These are phyloP conservation scores for Nakaseomyces delphensis DNA, from an alignment of 1,139 yeast species.

Conservation along the genomic window DNA sequence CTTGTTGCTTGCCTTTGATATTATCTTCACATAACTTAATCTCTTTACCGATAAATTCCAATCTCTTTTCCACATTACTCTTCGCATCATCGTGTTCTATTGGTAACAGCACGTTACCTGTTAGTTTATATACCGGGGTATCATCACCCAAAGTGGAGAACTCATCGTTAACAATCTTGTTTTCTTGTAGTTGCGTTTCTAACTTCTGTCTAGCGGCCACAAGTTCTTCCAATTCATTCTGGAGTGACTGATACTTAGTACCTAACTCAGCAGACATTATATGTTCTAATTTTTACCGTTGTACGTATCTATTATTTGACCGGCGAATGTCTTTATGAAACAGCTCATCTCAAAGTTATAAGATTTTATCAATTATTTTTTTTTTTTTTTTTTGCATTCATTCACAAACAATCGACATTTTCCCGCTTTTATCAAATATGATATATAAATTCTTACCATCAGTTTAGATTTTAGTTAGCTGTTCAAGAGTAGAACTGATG, in stretches of 20 bases:
- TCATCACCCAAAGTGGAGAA: slow-evolving; percentile 52
- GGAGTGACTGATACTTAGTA: slow-evolving; percentile 30
- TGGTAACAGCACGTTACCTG: slow-evolving; percentile 87
- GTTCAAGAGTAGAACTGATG: no score
- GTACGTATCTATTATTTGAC: no score
- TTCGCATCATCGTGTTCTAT: slow-evolving; percentile 79
- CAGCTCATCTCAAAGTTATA: not conserved
- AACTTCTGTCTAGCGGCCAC: slow-evolving; percentile 56
- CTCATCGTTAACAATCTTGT: slow-evolving; percentile 81
- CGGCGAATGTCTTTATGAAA: not conserved
- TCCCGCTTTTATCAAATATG: no score
- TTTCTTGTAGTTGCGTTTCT: slow-evolving; percentile 81
- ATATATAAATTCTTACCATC: no score
- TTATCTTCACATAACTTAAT: slow-evolving; percentile 59
- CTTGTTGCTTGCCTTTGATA: slow-evolving; percentile 44
- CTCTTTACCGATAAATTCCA: slow-evolving; percentile 76
- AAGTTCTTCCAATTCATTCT: slow-evolving; percentile 40
- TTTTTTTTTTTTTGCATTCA: not conserved
- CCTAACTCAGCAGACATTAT: slow-evolving; percentile 20
- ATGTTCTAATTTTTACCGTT: slow-evolving; percentile 1
- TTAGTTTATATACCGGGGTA: slow-evolving; percentile 74
- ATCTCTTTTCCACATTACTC: slow-evolving; percentile 72
- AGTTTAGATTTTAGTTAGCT: no score
- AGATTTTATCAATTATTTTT: not conserved
- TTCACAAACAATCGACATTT: no score